Evolutionary conservation across 495 filamentous ascomycete species (phyloP), one percentile per base, ranked within the genome.

Genomic region (Immersiella caudata): DNA sequence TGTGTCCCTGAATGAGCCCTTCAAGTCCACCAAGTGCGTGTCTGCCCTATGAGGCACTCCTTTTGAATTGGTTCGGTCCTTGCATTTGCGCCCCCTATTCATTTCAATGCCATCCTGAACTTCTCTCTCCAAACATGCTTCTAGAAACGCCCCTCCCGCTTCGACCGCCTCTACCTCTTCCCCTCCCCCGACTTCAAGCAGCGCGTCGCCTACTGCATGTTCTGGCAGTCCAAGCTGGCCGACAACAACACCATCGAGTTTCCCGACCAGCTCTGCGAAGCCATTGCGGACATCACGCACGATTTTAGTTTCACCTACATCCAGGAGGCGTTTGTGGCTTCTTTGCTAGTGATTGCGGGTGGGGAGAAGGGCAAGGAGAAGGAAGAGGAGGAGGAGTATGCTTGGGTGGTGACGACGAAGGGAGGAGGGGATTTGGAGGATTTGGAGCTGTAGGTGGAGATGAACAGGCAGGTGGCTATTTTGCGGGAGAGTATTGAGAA

Each of bases 221-320:
- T 87, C 68, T 88, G 86, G 85, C 80, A 85, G 72, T 73, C 70
- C 16, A 90, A 90, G 77, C 76, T 89, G 1, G 70, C 73, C 25
- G 74, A 78, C 60, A 88, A 87, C 70, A 76, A 84, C 55, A 74
- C 75, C 8, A 76, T 90, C 49, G 81, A 85, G 7, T 89, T 89
- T 65, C 86, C 87, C 0, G 76, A 82, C 62, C 74, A 79, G 60
- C 79, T 90, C 20, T 82, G 79, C 64, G 66, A 69, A 2, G 78
- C 82, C 60, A 82, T 90, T 66, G 88, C 87, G 11, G 79, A 82
- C 36, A 84, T 88, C 61, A 90, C 87, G 0, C 77, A 82, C 16
- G 82, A 80, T 14, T 90, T 90, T 70, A 86, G 82, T 73, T 90
- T 90, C 68, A 88, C 88, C 0, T 89, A 89, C 62, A 77, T 90